Conservation (phyloP, 2,329 filamentous ascomycete species). For the Bipolaris cookei region DNA sequence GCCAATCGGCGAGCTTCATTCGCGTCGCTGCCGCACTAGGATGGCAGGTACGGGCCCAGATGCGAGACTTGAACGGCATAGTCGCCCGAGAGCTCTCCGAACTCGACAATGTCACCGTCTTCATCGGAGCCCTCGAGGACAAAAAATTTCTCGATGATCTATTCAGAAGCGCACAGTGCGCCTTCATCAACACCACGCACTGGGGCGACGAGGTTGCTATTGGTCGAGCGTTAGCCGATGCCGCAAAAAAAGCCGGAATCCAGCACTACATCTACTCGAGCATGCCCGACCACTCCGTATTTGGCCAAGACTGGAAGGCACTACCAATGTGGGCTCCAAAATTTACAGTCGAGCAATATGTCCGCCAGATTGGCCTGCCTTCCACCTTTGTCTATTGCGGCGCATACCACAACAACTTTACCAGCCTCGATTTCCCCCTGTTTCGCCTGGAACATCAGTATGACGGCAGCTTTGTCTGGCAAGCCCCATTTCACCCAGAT, state of each 20-base stretch:
- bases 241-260: conserved; percentile 81
- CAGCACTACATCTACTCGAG: conserved; percentile 96
- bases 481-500: conserved; percentile 90
- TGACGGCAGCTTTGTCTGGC: conserved; percentile 89
- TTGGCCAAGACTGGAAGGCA: conserved; percentile 77
- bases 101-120: conserved; percentile 79
- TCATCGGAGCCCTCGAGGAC: conserved; percentile 71
- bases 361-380: conserved; percentile 79
- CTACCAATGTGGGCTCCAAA: conserved; percentile 92
- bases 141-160: conserved; percentile 78
- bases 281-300: conserved; percentile 91
- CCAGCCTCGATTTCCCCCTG: conserved; percentile 85
- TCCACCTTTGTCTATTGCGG: conserved; percentile 95
- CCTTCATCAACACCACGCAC: conserved; percentile 97
- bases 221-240: conserved; percentile 85
- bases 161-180: conserved; percentile 83
- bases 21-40: conserved; percentile 92
- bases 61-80: conserved; percentile 84
- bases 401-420: conserved; percentile 99
- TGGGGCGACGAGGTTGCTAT: conserved; percentile 94
- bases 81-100: conserved; percentile 84
- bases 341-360: conserved; percentile 89
- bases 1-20: conserved; percentile 93
- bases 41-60: conserved; percentile 89
- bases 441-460: conserved; percentile 91